phyloP scores from a whole-genome alignment of 768 basidiomycete species.

The Trametes cingulata region DNA sequence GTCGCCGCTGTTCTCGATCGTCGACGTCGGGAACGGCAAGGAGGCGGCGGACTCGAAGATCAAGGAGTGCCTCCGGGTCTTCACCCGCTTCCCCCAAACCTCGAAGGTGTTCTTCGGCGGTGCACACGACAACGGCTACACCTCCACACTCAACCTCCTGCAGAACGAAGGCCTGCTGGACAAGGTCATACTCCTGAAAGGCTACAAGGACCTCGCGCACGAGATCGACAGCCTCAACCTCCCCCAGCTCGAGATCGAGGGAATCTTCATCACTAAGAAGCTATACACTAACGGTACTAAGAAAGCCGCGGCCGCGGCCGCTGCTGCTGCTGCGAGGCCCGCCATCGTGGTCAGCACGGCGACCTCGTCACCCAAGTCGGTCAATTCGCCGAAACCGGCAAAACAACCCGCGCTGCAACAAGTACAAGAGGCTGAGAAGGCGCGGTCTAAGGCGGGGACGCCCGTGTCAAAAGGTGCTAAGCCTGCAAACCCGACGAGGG shows the following conservation, averaged over 20 bases:
- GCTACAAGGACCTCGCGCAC: constrained; percentile 38
- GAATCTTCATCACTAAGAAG: constrained; percentile 39
- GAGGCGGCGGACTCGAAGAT: constrained; percentile 46
- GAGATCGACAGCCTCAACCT: constrained; percentile 36
- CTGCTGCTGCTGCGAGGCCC: not conserved
- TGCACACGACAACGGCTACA: constrained; percentile 45
- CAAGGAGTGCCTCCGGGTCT: constrained; percentile 57
- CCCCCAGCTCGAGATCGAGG: constrained; percentile 36
- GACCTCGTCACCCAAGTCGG: constrained; percentile 8
- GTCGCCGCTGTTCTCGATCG: constrained; percentile 41
- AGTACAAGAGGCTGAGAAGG: constrained; percentile 31
- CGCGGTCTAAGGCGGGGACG: constrained; percentile 18
- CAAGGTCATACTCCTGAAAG: constrained; percentile 42
- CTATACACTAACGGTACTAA: constrained; percentile 21
- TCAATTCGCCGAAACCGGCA: constrained; percentile 3
- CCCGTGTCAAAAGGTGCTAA: constrained; percentile 3
- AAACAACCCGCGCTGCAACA: constrained; percentile 9
- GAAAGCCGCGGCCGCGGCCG: constrained; percentile 13
- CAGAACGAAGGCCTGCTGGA: constrained; percentile 40
- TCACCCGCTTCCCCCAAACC: constrained; percentile 49
- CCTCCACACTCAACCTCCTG: constrained; percentile 38
- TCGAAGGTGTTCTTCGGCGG: constrained; percentile 42
- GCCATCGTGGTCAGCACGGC: not conserved
- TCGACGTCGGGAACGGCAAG: constrained; percentile 45
- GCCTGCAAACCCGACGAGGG: constrained; percentile 8